Percentiles rank a stretch among this genome's conserved stretches.
Conservation (phyloP, 2,329 filamentous ascomycete species). For the Bipolaris gigantea region DNA sequence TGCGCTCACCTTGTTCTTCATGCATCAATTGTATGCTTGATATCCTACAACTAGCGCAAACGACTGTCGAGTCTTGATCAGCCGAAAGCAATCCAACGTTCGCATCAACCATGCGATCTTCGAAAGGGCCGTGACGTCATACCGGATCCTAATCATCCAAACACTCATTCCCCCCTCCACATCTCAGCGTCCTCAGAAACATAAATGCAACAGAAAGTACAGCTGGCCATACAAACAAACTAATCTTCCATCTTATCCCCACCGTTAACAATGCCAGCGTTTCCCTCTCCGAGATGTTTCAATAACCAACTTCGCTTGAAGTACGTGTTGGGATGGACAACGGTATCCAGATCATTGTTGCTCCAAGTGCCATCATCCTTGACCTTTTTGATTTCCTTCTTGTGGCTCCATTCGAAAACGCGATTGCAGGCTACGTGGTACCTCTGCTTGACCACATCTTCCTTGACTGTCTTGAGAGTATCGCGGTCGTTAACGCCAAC, state of each 20-base stretch:
- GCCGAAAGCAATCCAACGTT: no score
- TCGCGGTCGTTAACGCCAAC: slow-evolving; percentile 79
- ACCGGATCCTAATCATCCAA: background rate
- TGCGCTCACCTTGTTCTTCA: no score
- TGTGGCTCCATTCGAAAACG: slow-evolving; percentile 88
- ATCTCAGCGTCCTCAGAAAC: background rate
- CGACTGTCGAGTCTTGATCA: no score
- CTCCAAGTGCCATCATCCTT: slow-evolving; percentile 53
- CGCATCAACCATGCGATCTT: no score
- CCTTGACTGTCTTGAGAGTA: slow-evolving; percentile 77
- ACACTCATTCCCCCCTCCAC: background rate
- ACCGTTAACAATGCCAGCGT: slow-evolving; percentile 35
- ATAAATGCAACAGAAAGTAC: background rate
- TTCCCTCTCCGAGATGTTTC: slow-evolving; percentile 68
- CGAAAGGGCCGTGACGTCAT: background rate
- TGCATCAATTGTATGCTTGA: no score
- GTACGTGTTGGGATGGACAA: slow-evolving; percentile 96
- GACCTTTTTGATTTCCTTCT: slow-evolving; percentile 56
- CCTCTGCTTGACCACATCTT: slow-evolving; percentile 85
- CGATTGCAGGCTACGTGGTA: slow-evolving; percentile 96
- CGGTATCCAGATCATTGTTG: slow-evolving; percentile 81
- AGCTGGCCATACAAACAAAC: background rate
- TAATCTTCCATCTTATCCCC: slow-evolving; percentile 44
- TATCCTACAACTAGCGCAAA: no score
- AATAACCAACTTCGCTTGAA: slow-evolving; percentile 93